Evolutionary conservation across 805 yeast species (phyloP), one percentile per base, ranked within the genome.

Genomic region (Yamadazyma ubonensis): DNA sequence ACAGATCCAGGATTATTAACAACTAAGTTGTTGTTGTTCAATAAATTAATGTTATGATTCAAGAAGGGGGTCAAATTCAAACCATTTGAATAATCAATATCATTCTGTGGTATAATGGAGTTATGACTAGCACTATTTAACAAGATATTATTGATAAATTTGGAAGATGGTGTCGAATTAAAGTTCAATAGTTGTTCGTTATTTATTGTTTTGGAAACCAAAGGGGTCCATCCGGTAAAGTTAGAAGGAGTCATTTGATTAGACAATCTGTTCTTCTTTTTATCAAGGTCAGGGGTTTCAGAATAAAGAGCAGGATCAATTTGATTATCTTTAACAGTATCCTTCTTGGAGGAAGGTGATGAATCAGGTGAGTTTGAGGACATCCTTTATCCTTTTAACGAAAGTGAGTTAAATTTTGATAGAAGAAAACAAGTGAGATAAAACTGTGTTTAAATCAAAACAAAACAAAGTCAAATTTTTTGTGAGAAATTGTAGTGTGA

Each of bases 201-300:
- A 42, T 46, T 57, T 39, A 63, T 50, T 5, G 71, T 66, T 29
- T 66, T 64, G 2, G 66, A 56, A 5, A 68, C 63, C 17, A 67
- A 47, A 15, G 75, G 75, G 6, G 75, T 68, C 74, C 73, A 69
- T 2, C 71, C 71, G 4, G 70, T 51, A 27, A 46, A 44, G 15
- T 42, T 44, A 3, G 49, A 37, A 12, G 48, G 41, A 18, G 38
- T 34, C 38, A 38, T 38, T 18, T 33, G 35, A 28, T 19, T 34
- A 8, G 36, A 28, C 14, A 25, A 18, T 15, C 25, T 21, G 3
- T 16, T 11, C 28, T 19, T 27, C 33, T 33, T 32, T 11, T 23
- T 21, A 9, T 34, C 32, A 19, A 12, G 23, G 10, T 31, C 34
- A 4, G 50, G 45, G 5, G 46, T 33, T 16, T 43, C 43, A 6